Evolutionary conservation across 2,329 filamentous ascomycete genomes (phyloP).

Genomic region (Talaromyces sp.): DNA sequence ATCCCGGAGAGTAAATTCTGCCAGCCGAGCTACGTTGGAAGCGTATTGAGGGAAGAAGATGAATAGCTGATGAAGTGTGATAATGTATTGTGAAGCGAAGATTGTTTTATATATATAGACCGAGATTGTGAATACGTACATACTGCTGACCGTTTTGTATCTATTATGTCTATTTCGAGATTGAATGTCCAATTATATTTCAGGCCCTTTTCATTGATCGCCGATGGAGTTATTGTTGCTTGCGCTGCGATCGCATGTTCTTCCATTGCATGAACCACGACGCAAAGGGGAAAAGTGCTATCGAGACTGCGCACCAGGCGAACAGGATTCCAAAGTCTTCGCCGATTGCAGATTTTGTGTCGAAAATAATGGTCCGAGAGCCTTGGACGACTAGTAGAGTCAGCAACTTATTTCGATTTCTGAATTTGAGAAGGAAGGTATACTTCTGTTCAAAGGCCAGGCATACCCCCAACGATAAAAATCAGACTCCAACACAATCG

Average conservation of each 20-base stretch:
- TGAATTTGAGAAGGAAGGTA: constrained; percentile 20
- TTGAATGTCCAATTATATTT: constrained; percentile 1
- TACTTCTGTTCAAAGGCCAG: constrained; percentile 60
- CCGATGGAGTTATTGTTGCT: neutral
- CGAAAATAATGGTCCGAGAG: constrained; percentile 60
- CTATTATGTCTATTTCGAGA: constrained; percentile 1
- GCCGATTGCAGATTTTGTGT: constrained; percentile 56
- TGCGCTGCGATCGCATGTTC: neutral
- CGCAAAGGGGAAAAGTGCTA: constrained; percentile 52
- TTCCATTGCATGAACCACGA: constrained; percentile 46
- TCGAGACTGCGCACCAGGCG: constrained; percentile 48
- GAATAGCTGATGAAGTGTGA: neutral
- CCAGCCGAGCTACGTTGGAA: no score
- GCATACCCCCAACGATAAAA: constrained; percentile 64
- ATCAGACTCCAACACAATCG: constrained; percentile 54
- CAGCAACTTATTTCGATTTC: neutral
- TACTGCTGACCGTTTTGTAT: neutral
- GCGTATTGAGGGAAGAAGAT: neutral
- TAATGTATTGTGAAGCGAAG: neutral
- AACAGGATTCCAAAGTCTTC: constrained; percentile 61
- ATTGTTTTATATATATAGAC: neutral
- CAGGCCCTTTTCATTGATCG: neutral
- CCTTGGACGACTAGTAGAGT: constrained; percentile 52
- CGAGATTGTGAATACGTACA: constrained; percentile 12
- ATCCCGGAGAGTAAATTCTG: constrained; percentile 11